Percentiles rank a stretch among this genome's conserved stretches.
Evolutionary conservation across 352 stramenopile species (phyloP).

Genomic region (Globisporangium echinulatum): DNA sequence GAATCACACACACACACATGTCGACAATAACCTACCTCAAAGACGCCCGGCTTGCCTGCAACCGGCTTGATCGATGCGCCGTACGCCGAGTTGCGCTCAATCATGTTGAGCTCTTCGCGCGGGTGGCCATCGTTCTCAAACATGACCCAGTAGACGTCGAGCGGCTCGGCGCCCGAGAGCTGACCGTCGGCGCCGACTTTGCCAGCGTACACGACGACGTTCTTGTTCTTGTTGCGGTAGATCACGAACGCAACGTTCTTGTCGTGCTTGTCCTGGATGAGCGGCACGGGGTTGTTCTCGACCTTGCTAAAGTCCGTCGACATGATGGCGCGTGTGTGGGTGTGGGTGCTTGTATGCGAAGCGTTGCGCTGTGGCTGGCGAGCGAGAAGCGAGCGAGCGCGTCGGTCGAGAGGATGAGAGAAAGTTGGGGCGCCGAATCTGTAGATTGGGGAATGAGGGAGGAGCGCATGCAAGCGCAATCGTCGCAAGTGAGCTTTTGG

Average conservation of each 20-base stretch:
- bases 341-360: no score
- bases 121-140: constrained; percentile 80
- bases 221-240: constrained; percentile 90
- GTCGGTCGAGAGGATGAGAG: no score
- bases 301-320: constrained; percentile 85
- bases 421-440: no score
- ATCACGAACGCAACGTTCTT: constrained; percentile 76
- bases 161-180: constrained; percentile 55
- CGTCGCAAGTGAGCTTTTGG: no score
- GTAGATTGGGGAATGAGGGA: no score
- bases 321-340: constrained; percentile 23
- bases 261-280: constrained; percentile 72
- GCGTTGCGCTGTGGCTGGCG: no score
- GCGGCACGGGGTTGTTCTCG: constrained; percentile 77
- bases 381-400: no score
- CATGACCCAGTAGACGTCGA: constrained; percentile 89
- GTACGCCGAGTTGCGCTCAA: constrained; percentile 84
- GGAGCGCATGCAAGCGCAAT: no score
- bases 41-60: constrained; percentile 61
- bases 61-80: constrained; percentile 65
- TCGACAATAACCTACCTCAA: constrained; percentile 25
- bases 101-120: constrained; percentile 82
- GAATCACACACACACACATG: no score
- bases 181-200: constrained; percentile 59
- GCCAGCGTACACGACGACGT: constrained; percentile 79